Conservation (phyloP, 2,329 filamentous ascomycete species). For the Stemphylium beticola region DNA sequence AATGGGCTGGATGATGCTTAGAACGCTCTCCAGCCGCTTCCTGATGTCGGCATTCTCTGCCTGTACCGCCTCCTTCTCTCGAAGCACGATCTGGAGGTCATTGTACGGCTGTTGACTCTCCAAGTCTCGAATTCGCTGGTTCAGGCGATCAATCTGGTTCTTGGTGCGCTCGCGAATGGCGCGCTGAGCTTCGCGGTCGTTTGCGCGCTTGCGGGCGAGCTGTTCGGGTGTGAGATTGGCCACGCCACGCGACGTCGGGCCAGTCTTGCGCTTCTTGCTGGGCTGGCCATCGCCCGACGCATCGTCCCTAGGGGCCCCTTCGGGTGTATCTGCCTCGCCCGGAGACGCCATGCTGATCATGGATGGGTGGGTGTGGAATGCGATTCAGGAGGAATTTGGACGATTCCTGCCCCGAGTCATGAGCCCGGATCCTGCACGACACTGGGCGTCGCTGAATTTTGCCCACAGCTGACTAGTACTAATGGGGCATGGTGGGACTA, state of each 20-base stretch:
- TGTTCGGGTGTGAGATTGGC: slow-evolving; percentile 88
- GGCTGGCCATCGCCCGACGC: slow-evolving; percentile 23
- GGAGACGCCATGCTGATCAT: slow-evolving; percentile 30
- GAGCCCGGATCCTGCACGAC: slow-evolving; percentile 4
- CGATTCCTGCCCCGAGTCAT: slow-evolving; percentile 21
- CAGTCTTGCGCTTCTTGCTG: slow-evolving; percentile 46
- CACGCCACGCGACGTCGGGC: slow-evolving; percentile 70
- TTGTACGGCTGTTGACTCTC: slow-evolving; percentile 82
- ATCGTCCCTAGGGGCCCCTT: slow-evolving; percentile 24
- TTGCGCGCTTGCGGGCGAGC: slow-evolving; percentile 86
- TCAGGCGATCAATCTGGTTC: slow-evolving; percentile 76
- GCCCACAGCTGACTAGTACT: background rate
- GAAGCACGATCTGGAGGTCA: slow-evolving; percentile 77
- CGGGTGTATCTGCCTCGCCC: slow-evolving; percentile 28
- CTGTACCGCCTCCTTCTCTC: slow-evolving; percentile 77
- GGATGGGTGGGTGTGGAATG: slow-evolving; percentile 11
- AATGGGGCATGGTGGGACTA: background rate
- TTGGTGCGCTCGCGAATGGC: slow-evolving; percentile 84
- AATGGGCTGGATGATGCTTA: slow-evolving; percentile 69
- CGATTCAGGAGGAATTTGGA: slow-evolving; percentile 18
- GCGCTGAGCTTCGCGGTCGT: slow-evolving; percentile 86
- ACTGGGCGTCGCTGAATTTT: background rate
- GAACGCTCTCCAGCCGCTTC: slow-evolving; percentile 68
- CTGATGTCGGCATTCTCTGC: slow-evolving; percentile 82
- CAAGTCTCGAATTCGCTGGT: slow-evolving; percentile 75